Base-by-base conservation (phyloP, 2,329 filamentous ascomycete species). In the Plectosphaerella sp. region DNA sequence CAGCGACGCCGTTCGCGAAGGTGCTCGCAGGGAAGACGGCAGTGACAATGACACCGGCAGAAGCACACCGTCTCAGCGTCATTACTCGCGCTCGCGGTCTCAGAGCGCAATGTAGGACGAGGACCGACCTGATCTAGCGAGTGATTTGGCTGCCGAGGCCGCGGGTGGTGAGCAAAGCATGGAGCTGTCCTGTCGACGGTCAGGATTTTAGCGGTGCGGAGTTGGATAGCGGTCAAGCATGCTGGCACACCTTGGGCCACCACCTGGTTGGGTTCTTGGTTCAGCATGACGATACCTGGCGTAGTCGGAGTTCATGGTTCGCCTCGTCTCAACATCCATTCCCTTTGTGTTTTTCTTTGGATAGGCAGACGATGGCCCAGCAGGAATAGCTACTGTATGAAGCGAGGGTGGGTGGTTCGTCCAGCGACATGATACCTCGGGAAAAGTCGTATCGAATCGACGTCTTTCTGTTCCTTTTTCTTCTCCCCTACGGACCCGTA, bases 1-100 rank as follows among this genome's bases (percentile, higher is more conserved):
- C 65, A 89, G 85, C 66, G 89, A 89, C 54, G 90, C 89, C 2
- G 77, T 91, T 42, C 71, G 73, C 52, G 76, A 82, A 58, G 78
- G 78, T 46, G 74, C 73, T 33, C 72, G 72, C 54, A 69, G 73
- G 48, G 71, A 75, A 54, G 75, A 73, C 59, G 68, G 69, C 48
- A 76, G 73, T 55, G 16, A 15, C n/a, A 20, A 20, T n/a, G 18
- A 12, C 41, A 43, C 5, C 41, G 18, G n/a, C 41, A 12, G 28
- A 9, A 33, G 28, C 28, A 22, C 22, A 3, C 22, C 22, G 22
- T 33, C 28, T 22, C 35, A 42, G 20, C 52, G 43, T 42, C 55
- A 54, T 36, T 50, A 51, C 43, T 56, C 56, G 28, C 52, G 56
- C 25, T 54, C 57, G 20, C 54, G 56, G 49, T 57, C 55, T 10